Percentiles rank a stretch among this genome's conserved stretches.
Conservation (phyloP, 371 early-diverging fungal species). For the Rhizopus delemar region DNA sequence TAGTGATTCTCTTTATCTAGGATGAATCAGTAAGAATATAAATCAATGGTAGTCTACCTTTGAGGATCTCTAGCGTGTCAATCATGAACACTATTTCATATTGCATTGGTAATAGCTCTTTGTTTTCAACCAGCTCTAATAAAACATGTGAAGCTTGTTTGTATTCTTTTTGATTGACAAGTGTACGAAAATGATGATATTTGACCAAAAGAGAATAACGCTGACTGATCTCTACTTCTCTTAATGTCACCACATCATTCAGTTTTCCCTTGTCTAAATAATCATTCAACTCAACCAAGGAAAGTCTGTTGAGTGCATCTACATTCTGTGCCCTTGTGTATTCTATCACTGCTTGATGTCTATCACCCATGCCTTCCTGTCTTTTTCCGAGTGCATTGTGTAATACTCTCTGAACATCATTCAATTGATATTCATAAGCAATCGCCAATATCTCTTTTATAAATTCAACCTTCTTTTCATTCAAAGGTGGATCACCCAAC, state of each 20-base stretch:
- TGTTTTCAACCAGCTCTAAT: neutral
- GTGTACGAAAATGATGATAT: constrained; percentile 20
- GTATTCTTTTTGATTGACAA: constrained; percentile 13
- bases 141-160: constrained; percentile 9
- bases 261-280: constrained; percentile 27
- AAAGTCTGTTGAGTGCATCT: constrained; percentile 25
- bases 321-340: constrained; percentile 31
- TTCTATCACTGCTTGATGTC: constrained; percentile 19
- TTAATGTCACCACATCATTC: constrained; percentile 15
- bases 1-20: constrained; percentile 10
- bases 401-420: neutral
- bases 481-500: constrained; percentile 1
- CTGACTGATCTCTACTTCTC: constrained; percentile 18
- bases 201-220: constrained; percentile 23
- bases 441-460: neutral
- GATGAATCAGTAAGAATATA: neutral
- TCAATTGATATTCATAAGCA: constrained; percentile 2
- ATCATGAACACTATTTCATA: constrained; percentile 19
- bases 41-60: constrained; percentile 10
- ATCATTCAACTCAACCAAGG: constrained; percentile 15
- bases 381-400: constrained; percentile 17
- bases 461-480: neutral
- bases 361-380: constrained; percentile 20
- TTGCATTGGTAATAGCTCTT: constrained; percentile 11
- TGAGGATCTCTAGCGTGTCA: constrained; percentile 14